phyloP scores from a whole-genome alignment of 768 basidiomycete species.

The Trametes cinnabarina region DNA sequence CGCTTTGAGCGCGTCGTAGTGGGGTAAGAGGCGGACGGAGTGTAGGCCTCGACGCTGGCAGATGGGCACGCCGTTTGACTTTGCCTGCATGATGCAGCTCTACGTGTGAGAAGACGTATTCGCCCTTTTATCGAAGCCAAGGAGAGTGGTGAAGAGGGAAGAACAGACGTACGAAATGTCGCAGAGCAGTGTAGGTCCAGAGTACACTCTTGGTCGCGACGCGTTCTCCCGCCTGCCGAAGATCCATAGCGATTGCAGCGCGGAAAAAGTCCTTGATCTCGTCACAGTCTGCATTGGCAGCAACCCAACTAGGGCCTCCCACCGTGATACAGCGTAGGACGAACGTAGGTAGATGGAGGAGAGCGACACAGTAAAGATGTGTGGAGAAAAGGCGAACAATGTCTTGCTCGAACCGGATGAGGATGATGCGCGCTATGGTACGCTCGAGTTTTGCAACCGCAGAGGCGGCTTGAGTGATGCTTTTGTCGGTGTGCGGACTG shows the following conservation, averaged over 20 bases:
- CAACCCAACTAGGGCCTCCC: constrained; percentile 66
- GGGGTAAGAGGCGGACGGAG: constrained; percentile 61
- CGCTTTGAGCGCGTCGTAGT: constrained; percentile 54
- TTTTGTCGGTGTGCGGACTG: constrained; percentile 51
- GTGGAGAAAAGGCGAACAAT: constrained; percentile 74
- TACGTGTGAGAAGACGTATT: neutral
- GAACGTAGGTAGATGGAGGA: constrained; percentile 65
- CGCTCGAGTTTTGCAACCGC: constrained; percentile 68
- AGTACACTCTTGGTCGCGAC: constrained; percentile 78
- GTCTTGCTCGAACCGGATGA: constrained; percentile 71
- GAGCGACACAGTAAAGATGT: constrained; percentile 59
- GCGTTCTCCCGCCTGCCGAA: constrained; percentile 73
- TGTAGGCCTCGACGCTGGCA: constrained; percentile 66
- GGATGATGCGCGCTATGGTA: constrained; percentile 63
- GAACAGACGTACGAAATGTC: constrained; percentile 61
- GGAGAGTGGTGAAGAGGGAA: neutral
- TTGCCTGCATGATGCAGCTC: constrained; percentile 41
- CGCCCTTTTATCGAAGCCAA: neutral
- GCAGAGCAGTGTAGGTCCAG: constrained; percentile 75
- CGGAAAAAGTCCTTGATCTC: constrained; percentile 77
- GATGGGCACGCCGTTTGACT: constrained; percentile 67
- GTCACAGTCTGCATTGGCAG: constrained; percentile 62
- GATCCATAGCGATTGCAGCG: constrained; percentile 68
- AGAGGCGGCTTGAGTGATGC: constrained; percentile 53
- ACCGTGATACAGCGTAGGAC: constrained; percentile 62